phyloP scores from a whole-genome alignment of 441 rosid species.

The Bruguiera hainesii region DNA sequence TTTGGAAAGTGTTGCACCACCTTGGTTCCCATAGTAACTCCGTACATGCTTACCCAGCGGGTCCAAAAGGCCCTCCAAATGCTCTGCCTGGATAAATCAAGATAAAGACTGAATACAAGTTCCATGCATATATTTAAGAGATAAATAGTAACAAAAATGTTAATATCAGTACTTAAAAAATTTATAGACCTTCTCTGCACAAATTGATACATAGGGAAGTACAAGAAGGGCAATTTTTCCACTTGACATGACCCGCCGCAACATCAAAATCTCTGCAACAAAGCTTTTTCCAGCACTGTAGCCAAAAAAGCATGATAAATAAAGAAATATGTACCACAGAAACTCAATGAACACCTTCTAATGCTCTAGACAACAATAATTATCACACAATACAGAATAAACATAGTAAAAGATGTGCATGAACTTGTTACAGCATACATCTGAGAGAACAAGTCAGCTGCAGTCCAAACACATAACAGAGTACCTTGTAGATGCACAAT shows the following conservation, averaged over 20 bases:
- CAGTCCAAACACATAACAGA: slow-evolving; percentile 17
- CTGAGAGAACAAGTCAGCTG: slow-evolving; percentile 7
- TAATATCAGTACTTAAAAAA: slow-evolving; percentile 17
- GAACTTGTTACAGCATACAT: slow-evolving; percentile 8
- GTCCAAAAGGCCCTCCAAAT: slow-evolving; percentile 86
- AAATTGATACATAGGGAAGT: slow-evolving; percentile 97
- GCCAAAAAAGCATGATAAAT: slow-evolving; percentile 28
- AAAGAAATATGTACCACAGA: slow-evolving; percentile 2
- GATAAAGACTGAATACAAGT: background rate
- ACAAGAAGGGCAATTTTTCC: slow-evolving; percentile 91
- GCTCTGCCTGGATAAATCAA: slow-evolving; percentile 71
- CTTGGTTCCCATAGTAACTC: slow-evolving; percentile 95
- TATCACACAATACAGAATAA: slow-evolving; percentile 3
- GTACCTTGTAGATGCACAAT: slow-evolving; percentile 98
- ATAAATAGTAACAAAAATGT: slow-evolving; percentile 9
- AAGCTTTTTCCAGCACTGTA: slow-evolving; percentile 98
- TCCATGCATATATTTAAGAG: slow-evolving; percentile 2
- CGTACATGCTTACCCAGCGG: slow-evolving; percentile 94
- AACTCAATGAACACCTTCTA: background rate
- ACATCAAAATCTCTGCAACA: slow-evolving; percentile 98
- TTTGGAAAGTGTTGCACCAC: slow-evolving; percentile 97
- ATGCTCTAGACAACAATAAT: slow-evolving; percentile 8
- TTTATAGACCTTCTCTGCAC: slow-evolving; percentile 77
- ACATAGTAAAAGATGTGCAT: slow-evolving; percentile 18
- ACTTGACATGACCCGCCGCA: slow-evolving; percentile 74